Base-by-base conservation (phyloP, 2,329 filamentous ascomycete species). In the Curvularia lunata region DNA sequence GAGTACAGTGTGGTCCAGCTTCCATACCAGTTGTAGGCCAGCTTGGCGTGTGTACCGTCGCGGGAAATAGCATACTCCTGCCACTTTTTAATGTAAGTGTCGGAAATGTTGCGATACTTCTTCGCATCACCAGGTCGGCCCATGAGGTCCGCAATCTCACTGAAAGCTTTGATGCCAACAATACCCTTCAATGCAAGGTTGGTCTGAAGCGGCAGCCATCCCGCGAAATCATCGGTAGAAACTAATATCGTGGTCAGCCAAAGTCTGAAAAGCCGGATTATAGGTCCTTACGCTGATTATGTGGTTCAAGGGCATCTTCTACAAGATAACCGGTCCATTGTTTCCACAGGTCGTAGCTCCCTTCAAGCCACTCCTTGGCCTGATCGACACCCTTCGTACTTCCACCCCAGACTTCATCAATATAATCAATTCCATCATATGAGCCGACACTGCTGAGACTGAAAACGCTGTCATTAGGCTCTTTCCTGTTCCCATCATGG, bases 1-100 rank as follows among this genome's bases (percentile, higher is more conserved):
- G 92, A 94, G 81, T 96, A 96, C 34, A 96, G 83, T 0, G 89
- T 92, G 6, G 90, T 92, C 90, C 90, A 93, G 49, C 88, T 91
- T 13, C 90, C 90, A 64, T 90, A 89, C 82, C 89, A 88, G 71
- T 91, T 84, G 77, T 96, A 96, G 10, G 89, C 86, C 9, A 96
- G 83, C 65, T 91, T 93, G 21, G 90, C 87, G 74, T 94, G 91
- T 1, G 87, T 80, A 8, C 86, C 84, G 54, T 89, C 85, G 18
- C 83, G 82, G 59, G 91, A 90, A 74, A 93, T 87, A 54, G 85
- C 91, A 52, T 86, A 84, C 19, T 82, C 78, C 70, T 89, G 83
- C 91, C 92, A 96, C 66, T 89, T 87, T 28, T 82, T 74, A 59
- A 95, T 84, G 74, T 95, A 95, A 2, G 81, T 80, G 4, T 85